Base-by-base conservation (phyloP, 164 flowering plant species). In the Euptelea pleiosperma region DNA sequence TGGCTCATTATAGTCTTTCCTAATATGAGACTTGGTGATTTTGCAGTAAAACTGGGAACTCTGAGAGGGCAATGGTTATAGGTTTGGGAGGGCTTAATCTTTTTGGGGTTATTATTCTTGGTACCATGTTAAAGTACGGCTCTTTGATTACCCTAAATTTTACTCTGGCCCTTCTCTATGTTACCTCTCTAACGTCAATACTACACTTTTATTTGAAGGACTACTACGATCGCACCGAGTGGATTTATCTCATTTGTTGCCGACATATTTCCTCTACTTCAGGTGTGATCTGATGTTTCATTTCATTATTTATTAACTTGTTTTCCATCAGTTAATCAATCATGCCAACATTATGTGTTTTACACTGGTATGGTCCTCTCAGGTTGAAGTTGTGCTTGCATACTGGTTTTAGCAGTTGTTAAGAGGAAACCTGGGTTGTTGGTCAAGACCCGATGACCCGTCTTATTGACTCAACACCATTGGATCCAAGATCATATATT, bases 71-170 rank as follows among this genome's bases (percentile, higher is more conserved):
- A 46, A 66, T 91, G 96, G 96, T 79, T 36, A 64, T 82, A 63
- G 99, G 97, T 46, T 69, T 94, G 77, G 99, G 99, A 55, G 97
- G 74, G 31, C 73, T 94, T 48, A 94, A 94, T 75, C 76, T 94
- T 26, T 82, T 85, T 71, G 99, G 99, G 10, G 95, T 94, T 55
- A 64, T 94, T 56, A 57, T 88, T 71, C 96, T 94, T 39, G 81
- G 83, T 62, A 61, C 87, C 70, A 76, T 94, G 95, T 68, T 94
- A 55, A 85, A 75, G 99, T 90, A 84, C 18, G 79, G 6, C 48
- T 46, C 37, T 57, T n/a, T 49, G 5, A 2, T 39, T 34, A n/a
- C 45, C 29, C 25, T 42, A 22, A 18, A 18, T 53, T 25, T 28
- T 36, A 16, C 29, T 33, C 7, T 50, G n/a, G 19, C 30, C 12